phyloP scores from a whole-genome alignment of 805 yeast genomes.

The Candida wancherniae region DNA sequence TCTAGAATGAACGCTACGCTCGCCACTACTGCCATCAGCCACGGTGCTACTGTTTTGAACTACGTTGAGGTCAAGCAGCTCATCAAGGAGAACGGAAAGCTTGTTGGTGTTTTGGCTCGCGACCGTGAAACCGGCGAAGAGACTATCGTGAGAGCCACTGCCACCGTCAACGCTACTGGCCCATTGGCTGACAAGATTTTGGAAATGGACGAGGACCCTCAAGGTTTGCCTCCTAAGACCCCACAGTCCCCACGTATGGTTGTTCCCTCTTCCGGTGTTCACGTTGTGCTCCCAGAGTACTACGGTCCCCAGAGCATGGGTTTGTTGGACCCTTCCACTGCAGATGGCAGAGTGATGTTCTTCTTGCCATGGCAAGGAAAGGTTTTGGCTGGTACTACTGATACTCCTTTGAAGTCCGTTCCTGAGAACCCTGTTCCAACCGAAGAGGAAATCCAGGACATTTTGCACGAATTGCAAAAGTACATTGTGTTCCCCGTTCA shows the following conservation, averaged over 20 bases:
- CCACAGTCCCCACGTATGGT: constrained; percentile 67
- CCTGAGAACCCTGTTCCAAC: constrained; percentile 78
- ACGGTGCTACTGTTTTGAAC: constrained; percentile 87
- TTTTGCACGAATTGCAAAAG: constrained; percentile 80
- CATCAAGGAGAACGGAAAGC: constrained; percentile 58
- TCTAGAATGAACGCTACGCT: constrained; percentile 83
- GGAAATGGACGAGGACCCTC: constrained; percentile 75
- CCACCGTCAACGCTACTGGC: constrained; percentile 89
- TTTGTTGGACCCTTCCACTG: constrained; percentile 82
- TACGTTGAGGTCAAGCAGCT: constrained; percentile 78
- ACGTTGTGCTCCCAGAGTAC: constrained; percentile 85
- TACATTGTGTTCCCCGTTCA: constrained; percentile 85
- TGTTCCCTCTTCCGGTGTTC: constrained; percentile 93
- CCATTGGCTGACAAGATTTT: constrained; percentile 83
- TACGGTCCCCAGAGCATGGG: constrained; percentile 88
- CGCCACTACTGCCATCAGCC: constrained; percentile 78
- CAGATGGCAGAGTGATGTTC: constrained; percentile 95
- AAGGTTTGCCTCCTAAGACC: constrained; percentile 56
- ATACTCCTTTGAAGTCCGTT: constrained; percentile 69
- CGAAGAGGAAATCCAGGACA: constrained; percentile 85
- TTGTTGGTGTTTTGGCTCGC: constrained; percentile 70
- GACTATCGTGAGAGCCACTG: constrained; percentile 60
- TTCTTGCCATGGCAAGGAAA: constrained; percentile 98
- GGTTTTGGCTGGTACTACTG: constrained; percentile 95
- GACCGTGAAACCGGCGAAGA: constrained; percentile 68